Percentiles rank a stretch among this genome's conserved stretches.
Conservation (phyloP, 2,329 filamentous ascomycete genomes). For the Bertia moriformis region DNA sequence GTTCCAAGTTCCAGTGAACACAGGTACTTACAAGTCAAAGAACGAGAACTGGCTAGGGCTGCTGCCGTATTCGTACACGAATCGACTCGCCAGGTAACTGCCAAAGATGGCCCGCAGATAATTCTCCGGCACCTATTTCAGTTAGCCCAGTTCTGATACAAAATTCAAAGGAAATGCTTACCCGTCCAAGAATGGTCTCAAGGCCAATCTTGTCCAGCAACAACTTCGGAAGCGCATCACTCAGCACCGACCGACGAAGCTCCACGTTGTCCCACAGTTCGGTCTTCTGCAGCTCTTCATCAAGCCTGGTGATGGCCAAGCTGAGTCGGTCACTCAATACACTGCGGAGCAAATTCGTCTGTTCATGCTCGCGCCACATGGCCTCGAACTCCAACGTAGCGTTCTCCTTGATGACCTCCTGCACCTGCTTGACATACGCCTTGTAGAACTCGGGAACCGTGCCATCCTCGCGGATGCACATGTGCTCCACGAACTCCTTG, state of each 20-base stretch:
- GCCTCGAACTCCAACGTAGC: slow-evolving; percentile 91
- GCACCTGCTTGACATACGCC: slow-evolving; percentile 80
- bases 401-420: slow-evolving; percentile 80
- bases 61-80: slow-evolving; percentile 91
- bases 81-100: slow-evolving; percentile 83
- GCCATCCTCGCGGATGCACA: slow-evolving; percentile 68
- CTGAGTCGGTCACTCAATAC: slow-evolving; percentile 80
- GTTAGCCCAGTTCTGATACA: neutral
- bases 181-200: slow-evolving; percentile 70
- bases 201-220: slow-evolving; percentile 81
- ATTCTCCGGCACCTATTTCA: slow-evolving; percentile 44
- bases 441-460: slow-evolving; percentile 81
- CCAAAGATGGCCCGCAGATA: slow-evolving; percentile 94
- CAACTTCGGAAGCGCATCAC: slow-evolving; percentile 72
- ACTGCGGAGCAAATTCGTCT: slow-evolving; percentile 65
- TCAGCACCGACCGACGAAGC: slow-evolving; percentile 64
- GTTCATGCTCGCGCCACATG: slow-evolving; percentile 86
- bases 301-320: slow-evolving; percentile 44
- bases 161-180: slow-evolving; percentile 17
- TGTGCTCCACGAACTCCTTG: slow-evolving; percentile 72
- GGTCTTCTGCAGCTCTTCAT: slow-evolving; percentile 44
- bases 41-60: slow-evolving; percentile 92
- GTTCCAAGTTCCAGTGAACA: too few relatives aligned
- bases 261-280: slow-evolving; percentile 76
- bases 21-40: slow-evolving; percentile 86